Evolutionary conservation across 805 yeast species (phyloP).

Genomic region (Wickerhamia fluorescens): DNA sequence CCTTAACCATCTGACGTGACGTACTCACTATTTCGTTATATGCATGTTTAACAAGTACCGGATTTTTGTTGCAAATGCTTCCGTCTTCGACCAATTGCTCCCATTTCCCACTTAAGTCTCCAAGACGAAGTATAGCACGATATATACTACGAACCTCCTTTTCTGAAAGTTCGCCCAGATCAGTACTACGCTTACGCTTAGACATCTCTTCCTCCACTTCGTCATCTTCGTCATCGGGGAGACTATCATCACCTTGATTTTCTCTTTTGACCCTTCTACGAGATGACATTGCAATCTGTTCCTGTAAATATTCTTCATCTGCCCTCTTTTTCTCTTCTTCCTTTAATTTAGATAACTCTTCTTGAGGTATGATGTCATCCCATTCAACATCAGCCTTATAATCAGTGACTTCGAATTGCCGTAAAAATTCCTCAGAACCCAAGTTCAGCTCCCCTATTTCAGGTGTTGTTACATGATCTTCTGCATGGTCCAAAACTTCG

Average conservation of each 20-base stretch:
- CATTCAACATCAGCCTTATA: slow-evolving; percentile 97
- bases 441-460: slow-evolving; percentile 95
- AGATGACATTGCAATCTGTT: slow-evolving; percentile 81
- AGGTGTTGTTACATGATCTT: slow-evolving; percentile 93
- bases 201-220: slow-evolving; percentile 26
- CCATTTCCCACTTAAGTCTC: slow-evolving; percentile 72
- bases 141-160: slow-evolving; percentile 82
- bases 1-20: slow-evolving; percentile 54
- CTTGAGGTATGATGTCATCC: slow-evolving; percentile 98
- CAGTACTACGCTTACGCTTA: slow-evolving; percentile 22
- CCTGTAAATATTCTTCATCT: slow-evolving; percentile 81
- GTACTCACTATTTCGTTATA: slow-evolving; percentile 63
- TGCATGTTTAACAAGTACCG: slow-evolving; percentile 67
- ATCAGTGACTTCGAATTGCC: slow-evolving; percentile 96
- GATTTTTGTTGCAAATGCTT: slow-evolving; percentile 75
- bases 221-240: slow-evolving; percentile 26
- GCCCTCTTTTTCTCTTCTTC: slow-evolving; percentile 83
- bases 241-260: slow-evolving; percentile 14
- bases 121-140: slow-evolving; percentile 72
- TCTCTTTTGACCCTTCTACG: slow-evolving; percentile 65
- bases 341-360: slow-evolving; percentile 79
- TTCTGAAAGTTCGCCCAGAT: slow-evolving; percentile 56
- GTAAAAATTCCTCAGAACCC: slow-evolving; percentile 96
- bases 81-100: slow-evolving; percentile 88
- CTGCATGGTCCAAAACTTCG: slow-evolving; percentile 94